Base-by-base conservation (phyloP, 2,329 filamentous ascomycete genomes). In the Ophiostoma tasmaniense region DNA sequence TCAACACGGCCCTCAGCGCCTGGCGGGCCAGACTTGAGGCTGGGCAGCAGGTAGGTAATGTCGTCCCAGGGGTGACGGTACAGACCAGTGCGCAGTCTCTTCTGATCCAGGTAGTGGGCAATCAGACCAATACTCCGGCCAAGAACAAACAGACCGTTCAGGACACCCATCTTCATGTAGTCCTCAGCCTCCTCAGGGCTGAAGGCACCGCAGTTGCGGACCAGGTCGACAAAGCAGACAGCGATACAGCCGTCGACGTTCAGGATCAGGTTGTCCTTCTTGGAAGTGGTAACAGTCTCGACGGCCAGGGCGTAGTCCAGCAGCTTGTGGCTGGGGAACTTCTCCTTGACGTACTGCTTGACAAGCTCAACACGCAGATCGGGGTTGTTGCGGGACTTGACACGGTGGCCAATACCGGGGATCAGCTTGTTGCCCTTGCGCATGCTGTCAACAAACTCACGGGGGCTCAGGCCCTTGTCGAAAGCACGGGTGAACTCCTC, bases 351-450 rank as follows among this genome's bases (percentile, higher is more conserved):
- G 81, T 95, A 99, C 83, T 99, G 94, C 87, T 98, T 99, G 78
- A 99, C 95, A 70, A 99, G 90, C 85, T 98, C 94, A 75, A 99
- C 95, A 87, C 95, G 95, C 75, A 99, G 90, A 88, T 99, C 95
- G 73, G 95, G 95, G 89, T 99, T 99, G 88, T 98, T 97, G 77
- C 95, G 91, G 74, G 95, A 99, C 89, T 99, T 99, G 86, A 99
- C 92, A 82, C 93, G 92, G 88, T 99, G 95, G 76, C 95, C 95
- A 76, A 99, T 99, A 86, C 95, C 95, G 73, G 95, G 95, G 76
- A 99, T 98, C 76, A 99, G 93, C 88, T 98, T 99, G 90, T 99
- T 99, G 83, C 95, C 92, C 87, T 98, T 99, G 82, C 95, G 89
- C 94, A 98, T 98, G 75, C 85, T 91, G 84, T 99, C 95, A 74